Percentiles rank a stretch among this genome's conserved stretches.
These are phyloP conservation scores for Xanthoconium stramineum DNA, from an alignment of 768 basidiomycete genomes.

Conservation along the genomic window DNA sequence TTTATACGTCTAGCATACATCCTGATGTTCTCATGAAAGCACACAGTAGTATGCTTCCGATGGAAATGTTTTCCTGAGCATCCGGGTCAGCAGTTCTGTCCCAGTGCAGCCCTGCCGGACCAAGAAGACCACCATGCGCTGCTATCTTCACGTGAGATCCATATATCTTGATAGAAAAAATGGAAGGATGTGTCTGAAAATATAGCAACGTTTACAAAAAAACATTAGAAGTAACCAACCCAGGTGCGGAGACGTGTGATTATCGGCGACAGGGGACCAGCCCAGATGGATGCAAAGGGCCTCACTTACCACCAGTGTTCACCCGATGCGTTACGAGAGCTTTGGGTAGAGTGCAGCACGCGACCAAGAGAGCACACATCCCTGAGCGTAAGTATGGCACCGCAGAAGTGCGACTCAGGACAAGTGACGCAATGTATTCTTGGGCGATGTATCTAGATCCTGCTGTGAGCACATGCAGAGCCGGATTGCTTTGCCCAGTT, in stretches of 20 bases:
- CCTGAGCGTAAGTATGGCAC: neutral
- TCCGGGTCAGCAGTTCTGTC: neutral
- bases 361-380: neutral
- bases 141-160: neutral
- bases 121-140: neutral
- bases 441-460: neutral
- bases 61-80: too few species aligned
- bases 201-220: neutral
- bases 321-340: too few species aligned
- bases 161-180: neutral
- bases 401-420: neutral
- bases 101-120: neutral
- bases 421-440: neutral
- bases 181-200: neutral
- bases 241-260: neutral
- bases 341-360: neutral
- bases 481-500: too few species aligned
- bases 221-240: neutral
- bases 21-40: neutral
- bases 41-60: neutral
- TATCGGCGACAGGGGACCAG: neutral
- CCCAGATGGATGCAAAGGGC: constrained; percentile 5
- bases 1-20: constrained; percentile 12
- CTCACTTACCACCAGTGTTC: neutral
- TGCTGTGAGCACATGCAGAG: neutral